Evolutionary conservation across 371 early-diverging fungal species (phyloP), one percentile per base, ranked within the genome.

Genomic region (Syncephalastrum contaminatum): DNA sequence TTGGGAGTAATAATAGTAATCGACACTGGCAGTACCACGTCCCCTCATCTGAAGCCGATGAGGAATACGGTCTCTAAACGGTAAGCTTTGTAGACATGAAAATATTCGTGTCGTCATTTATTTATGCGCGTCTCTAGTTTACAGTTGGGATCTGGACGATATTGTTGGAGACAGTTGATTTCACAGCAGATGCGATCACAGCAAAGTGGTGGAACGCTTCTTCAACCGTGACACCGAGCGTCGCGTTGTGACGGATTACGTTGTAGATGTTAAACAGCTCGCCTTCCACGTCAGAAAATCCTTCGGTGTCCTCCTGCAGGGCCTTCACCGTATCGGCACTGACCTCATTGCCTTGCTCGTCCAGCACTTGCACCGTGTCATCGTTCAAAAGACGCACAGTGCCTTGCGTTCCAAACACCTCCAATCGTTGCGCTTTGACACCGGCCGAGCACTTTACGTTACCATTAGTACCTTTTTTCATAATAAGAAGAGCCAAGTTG

Each of bases 161-260:
- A n/a, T 61, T 50, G 44, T 63, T 66, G 7, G 72, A 57, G 25
- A 69, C 58, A 3, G 73, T 72, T n/a, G 75, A 69, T 30, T 79
- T 60, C 25, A 79, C 43, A 8, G 73, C 66, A 12, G 75, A 69
- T 24, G 64, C 75, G 54, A 79, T 61, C 25, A 75, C 64, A 14
- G 79, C 79, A 36, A 79, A 59, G 53, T 75, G 73, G 48, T 75
- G 72, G 58, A 70, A 79, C 5, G 69, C 75, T 13, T 75, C 75
- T 18, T 73, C 75, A 3, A 56, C 54, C 12, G 67, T 51, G 3
- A 79, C 62, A 25, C 63, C 72, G 6, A 79, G 50, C 24, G 43
- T 41, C 6, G 57, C 69, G 18, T 55, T 59, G 21, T 60, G 22
- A 16, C 73, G 67, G 10, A 79, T 43, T 15, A 57, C 67, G 20